Base-by-base conservation (phyloP, 176 grass and related monocot species). In the Zoysia pacifica region DNA sequence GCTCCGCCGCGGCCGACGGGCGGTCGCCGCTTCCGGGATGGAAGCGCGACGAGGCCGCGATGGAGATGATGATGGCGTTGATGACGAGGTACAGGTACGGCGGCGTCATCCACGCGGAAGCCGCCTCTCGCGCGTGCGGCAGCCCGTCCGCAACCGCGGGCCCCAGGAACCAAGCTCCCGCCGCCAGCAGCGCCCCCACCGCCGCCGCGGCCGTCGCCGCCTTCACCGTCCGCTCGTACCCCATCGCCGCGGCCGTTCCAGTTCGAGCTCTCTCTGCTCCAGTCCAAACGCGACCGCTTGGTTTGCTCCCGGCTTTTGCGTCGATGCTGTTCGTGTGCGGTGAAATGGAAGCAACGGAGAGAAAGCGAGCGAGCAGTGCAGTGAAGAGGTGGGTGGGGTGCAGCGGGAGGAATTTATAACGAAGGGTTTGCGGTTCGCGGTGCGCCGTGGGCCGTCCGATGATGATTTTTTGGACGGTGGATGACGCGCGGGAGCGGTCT, bases 1-100 rank as follows among this genome's bases (percentile, higher is more conserved):
- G 13, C 28, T 28, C 28, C 28, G 28, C 28, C 28, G 28, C 28
- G 0, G 10, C 28, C 54, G 55, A 7, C 42, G 2, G 68, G 13
- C 77, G 75, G 41, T 15, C 45, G 6, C 18, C 51, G 28, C 28
- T 28, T 59, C 45, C 5, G 3, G 62, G 5, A 73, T 91, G 93
- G 89, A 93, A 99, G 42, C 84, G 79, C 6, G 97, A 96, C 0
- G 90, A 93, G 3, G 93, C 97, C 47, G 87, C 97, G 79, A 99
- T 99, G 73, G 90, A 99, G 76, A 99, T 65, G 64, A 99, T 99
- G 84, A 99, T 96, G 48, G 82, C 93, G 82, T 99, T 99, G 86
- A 99, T 91, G 87, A 96, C 75, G 74, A 99, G 63, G 76, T 93
- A 96, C 7, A 99, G 85, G 70, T 96, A 99, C 7, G 97, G 97